Base-by-base conservation (phyloP, 305 asterid species). In the Rubia balearica region DNA sequence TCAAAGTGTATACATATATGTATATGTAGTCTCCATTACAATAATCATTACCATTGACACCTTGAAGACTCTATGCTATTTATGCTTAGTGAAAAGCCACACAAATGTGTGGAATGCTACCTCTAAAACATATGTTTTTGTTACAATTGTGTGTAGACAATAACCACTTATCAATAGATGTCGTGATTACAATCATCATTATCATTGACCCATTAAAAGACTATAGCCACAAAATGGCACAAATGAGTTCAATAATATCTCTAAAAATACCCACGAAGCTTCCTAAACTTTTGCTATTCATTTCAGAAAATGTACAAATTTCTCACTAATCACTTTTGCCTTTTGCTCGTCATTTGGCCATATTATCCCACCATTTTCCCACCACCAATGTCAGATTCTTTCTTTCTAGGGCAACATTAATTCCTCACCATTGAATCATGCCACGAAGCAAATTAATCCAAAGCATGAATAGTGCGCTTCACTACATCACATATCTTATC, bases 351-450 rank as follows among this genome's bases (percentile, higher is more conserved):
- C 8, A 27, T 33, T 61, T 59, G 56, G 63, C 63, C 61, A 74
- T 61, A 61, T 66, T 74, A 22, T 53, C 59, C 13, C 53, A 17
- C 24, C 27, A 46, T 46, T 16, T 4, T 55, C 6, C 77, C 72
- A 69, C 70, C 56, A 67, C 38, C 40, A 9, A 60, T 43, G 38
- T 17, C 45, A 36, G 27, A 21, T 75, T 62, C 74, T 68, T 75
- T 69, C 77, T 68, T 72, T 57, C 75, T 68, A 51, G 30, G 33
- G 17, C 65, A 55, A 69, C 81, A 72, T 75, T 75, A 71, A 71
- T 72, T 66, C 68, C 68, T 63, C 13, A 60, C 83, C 82, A 79
- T 74, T 59, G 57, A 79, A 59, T 40, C 68, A 42, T 67, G n/a
- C 22, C 14, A 61, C n/a, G 71, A 51, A 67, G 65, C 46, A 22